Evolutionary conservation across 2,329 filamentous ascomycete species (phyloP), one percentile per base, ranked within the genome.

Genomic region (Lecanoromycetidae sp.): DNA sequence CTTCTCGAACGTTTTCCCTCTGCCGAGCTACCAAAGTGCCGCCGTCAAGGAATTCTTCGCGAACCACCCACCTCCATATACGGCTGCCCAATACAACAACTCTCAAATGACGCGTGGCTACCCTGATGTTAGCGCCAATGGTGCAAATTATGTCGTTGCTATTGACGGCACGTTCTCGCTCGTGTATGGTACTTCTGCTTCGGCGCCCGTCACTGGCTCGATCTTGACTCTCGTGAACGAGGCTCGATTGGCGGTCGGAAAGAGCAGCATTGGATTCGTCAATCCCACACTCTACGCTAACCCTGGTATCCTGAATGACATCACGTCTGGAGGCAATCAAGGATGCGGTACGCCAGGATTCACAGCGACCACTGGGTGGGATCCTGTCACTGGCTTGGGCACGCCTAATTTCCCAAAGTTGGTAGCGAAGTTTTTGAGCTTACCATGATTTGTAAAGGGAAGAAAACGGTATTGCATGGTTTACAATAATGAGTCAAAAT

Each of bases 171-270:
- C 57, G 4, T 69, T 69, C 46, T 54, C 56, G 0, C 60, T 69
- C 23, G 64, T 70, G 0, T 72, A 64, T 41, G 75, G 74, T 12
- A 78, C 75, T 0, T 72, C 68, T 41, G 70, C 72, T 6, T 66
- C 67, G 2, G 58, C 69, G 26, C 74, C 74, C 0, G 67, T 71
- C 1, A 69, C 70, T 52, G 71, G 66, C 0, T 59, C 67, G 0
- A 64, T 74, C 32, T 55, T 76, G 23, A 75, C 69, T 1, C 55
- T 72, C 20, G 60, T 69, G 55, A 69, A 69, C 45, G 60, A 68
- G 48, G 64, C 58, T n/a, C 54, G 65, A 4, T 43, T 59, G 20
- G 35, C 40, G 7, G 37, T 48, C 12, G 64, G 64, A 20, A 69
- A 68, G 57, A 54, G 58, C 12, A 51, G 59, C 13, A 57, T 69